These are phyloP conservation scores for Malus hybrid DNA, from an alignment of 331 rosid species.

Conservation along the genomic window DNA sequence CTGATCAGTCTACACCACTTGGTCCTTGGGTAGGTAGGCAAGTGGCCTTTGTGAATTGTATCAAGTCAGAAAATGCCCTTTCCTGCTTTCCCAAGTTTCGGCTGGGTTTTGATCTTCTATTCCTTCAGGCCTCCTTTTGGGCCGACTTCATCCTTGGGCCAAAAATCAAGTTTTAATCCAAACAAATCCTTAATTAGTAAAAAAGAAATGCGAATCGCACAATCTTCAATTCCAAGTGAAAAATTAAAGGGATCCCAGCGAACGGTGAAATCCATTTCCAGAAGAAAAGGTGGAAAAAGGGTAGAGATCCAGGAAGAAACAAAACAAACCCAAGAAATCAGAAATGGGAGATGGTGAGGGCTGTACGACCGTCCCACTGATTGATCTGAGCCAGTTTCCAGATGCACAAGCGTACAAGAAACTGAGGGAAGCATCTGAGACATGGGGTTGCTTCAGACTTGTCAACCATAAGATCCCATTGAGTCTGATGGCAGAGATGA, in stretches of 20 bases:
- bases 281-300: too few relatives aligned
- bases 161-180: too few relatives aligned
- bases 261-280: too few relatives aligned
- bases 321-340: background rate
- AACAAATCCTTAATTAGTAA: background rate
- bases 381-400: conserved; percentile 33
- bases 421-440: conserved; percentile 52
- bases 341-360: background rate
- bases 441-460: conserved; percentile 59
- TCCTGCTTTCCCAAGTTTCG: too few relatives aligned
- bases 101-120: too few relatives aligned
- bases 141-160: too few relatives aligned
- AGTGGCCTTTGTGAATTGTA: too few relatives aligned
- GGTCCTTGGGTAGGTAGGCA: too few relatives aligned
- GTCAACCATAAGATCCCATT: conserved; percentile 34
- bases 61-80: too few relatives aligned
- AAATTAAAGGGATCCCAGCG: too few relatives aligned
- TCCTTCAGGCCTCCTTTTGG: too few relatives aligned
- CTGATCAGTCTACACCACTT: too few relatives aligned
- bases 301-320: background rate
- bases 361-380: conserved; percentile 20
- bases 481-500: conserved; percentile 47
- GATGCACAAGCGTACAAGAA: conserved; percentile 23
- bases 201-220: background rate
- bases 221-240: background rate